Percentiles rank a stretch among this genome's conserved stretches.
Evolutionary conservation across 2,329 filamentous ascomycete genomes (phyloP).

Genomic region (Verticillium nubilum): DNA sequence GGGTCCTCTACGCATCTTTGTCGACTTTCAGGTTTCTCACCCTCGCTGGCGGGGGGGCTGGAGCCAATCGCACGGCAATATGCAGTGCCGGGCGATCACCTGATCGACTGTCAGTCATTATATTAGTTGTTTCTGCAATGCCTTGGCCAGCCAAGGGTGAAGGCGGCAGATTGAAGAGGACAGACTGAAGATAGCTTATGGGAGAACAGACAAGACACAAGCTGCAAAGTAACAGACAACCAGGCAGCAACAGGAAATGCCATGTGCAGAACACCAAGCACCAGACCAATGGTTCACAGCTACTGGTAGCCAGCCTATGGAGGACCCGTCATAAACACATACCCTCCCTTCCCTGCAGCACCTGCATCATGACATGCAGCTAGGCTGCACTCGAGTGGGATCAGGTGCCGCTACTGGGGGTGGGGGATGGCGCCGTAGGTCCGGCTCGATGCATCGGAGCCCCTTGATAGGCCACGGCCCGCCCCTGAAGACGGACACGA

Average conservation of each 20-base stretch:
- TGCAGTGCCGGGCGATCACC: not conserved
- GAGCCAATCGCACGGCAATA: not conserved
- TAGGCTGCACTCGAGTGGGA: conserved; percentile 4
- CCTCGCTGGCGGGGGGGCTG: not conserved
- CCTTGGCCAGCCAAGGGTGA: not conserved
- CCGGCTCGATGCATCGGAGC: not conserved
- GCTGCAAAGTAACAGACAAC: not conserved
- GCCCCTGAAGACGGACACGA: not conserved
- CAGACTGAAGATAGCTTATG: too few relatives aligned
- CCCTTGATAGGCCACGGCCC: not conserved
- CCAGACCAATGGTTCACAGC: not conserved
- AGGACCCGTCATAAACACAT: not conserved
- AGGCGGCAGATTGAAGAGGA: too few relatives aligned
- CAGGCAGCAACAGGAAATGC: not conserved
- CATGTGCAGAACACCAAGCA: not conserved
- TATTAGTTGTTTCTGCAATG: not conserved
- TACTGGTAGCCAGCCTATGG: too few relatives aligned
- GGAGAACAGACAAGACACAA: not conserved
- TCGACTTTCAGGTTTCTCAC: not conserved
- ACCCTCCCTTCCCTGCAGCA: not conserved
- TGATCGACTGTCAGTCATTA: not conserved
- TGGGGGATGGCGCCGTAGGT: not conserved
- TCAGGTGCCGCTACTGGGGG: not conserved
- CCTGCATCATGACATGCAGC: conserved; percentile 11
- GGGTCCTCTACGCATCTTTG: not conserved